A percentile compares a stretch with the other conserved stretches of the same genome.
Conservation (phyloP, 352 stramenopile species). For the Globisporangium takayamanum region DNA sequence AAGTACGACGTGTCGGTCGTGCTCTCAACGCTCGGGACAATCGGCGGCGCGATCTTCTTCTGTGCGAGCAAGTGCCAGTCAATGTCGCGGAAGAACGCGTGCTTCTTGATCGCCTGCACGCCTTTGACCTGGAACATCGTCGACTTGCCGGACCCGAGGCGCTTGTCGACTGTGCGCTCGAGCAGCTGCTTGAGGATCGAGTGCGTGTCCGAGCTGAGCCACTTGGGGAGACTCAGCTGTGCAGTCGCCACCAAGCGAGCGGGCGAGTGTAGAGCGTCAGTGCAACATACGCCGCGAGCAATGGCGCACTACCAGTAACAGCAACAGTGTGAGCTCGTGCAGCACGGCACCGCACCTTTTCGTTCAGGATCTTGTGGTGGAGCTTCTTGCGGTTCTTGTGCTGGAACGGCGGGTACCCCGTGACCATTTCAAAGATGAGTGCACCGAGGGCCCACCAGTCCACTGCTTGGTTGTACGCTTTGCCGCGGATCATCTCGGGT, state of each 20-base stretch:
- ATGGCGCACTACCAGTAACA: neutral
- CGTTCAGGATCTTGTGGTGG: constrained; percentile 82
- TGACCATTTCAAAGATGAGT: constrained; percentile 86
- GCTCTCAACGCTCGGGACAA: constrained; percentile 83
- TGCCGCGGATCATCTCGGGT: constrained; percentile 80
- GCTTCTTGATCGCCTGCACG: constrained; percentile 94
- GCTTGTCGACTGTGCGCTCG: constrained; percentile 93
- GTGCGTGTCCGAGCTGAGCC: constrained; percentile 80
- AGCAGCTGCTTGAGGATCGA: constrained; percentile 96
- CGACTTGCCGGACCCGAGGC: constrained; percentile 90
- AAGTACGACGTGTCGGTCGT: constrained; percentile 92
- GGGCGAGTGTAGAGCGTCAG: neutral
- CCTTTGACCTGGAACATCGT: constrained; percentile 98
- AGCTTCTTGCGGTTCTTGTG: constrained; percentile 87
- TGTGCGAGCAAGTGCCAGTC: constrained; percentile 92
- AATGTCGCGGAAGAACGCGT: constrained; percentile 91
- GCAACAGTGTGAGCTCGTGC: neutral
- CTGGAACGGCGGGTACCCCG: constrained; percentile 70
- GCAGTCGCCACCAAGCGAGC: too few relatives aligned
- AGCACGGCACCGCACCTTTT: constrained; percentile 29
- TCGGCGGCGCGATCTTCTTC: constrained; percentile 87
- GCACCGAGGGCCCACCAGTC: constrained; percentile 82
- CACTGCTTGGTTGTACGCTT: constrained; percentile 81
- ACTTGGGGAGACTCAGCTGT: constrained; percentile 68
- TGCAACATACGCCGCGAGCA: neutral